A percentile compares a stretch with the other conserved stretches of the same genome.
These are phyloP conservation scores for Selaginella moellendorffii DNA, from an alignment of 75 land plant species.

Conservation along the genomic window DNA sequence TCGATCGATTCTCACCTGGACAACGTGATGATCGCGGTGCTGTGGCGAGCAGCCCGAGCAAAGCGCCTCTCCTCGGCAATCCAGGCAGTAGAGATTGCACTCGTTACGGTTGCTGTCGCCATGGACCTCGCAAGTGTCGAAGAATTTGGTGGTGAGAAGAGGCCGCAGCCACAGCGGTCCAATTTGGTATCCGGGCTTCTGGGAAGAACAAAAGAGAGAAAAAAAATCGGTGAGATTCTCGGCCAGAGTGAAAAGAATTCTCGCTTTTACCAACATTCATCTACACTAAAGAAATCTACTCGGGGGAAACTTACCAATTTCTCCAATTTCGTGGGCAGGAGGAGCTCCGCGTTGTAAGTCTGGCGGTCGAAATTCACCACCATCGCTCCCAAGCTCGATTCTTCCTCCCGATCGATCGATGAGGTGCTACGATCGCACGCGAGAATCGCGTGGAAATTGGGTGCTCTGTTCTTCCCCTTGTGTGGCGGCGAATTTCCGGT, in stretches of 20 bases:
- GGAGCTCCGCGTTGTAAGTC: not conserved
- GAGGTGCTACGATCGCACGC: no score
- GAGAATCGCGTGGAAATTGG: no score
- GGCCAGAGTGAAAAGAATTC: not conserved
- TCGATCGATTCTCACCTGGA: constrained; percentile 32
- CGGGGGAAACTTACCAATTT: not conserved
- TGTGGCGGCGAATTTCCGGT: no score
- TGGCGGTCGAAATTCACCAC: not conserved
- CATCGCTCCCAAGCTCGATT: not conserved
- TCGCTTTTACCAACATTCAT: no score
- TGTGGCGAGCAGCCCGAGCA: constrained; percentile 38
- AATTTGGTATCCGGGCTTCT: not conserved
- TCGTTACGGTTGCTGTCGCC: constrained; percentile 40
- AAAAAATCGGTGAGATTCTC: not conserved
- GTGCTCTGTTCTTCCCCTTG: no score
- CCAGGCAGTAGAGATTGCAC: constrained; percentile 59
- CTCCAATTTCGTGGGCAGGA: not conserved
- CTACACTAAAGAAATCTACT: no score
- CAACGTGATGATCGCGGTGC: constrained; percentile 47
- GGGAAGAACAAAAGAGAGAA: not conserved
- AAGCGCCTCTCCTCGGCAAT: constrained; percentile 42
- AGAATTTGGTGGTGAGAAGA: constrained; percentile 35
- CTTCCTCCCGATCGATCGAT: no score
- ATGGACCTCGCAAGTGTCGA: constrained; percentile 36
- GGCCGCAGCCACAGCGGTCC: constrained; percentile 60